Conservation (phyloP, 2,329 filamentous ascomycete species). For the Phyllosticta citribraziliensis region DNA sequence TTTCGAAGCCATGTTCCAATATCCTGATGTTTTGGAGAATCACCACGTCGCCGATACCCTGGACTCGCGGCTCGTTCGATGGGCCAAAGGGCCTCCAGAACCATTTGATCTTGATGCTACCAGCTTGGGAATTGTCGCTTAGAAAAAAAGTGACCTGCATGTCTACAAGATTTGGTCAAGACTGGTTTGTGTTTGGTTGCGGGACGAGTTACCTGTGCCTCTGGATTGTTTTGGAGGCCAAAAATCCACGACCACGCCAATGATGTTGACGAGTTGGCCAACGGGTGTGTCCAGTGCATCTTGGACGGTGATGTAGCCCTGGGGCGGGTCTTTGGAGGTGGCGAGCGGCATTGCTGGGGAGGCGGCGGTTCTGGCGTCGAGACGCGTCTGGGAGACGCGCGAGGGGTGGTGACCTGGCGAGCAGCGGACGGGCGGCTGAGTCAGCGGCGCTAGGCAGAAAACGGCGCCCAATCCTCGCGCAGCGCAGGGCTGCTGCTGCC, state of each 20-base stretch:
- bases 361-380: background rate
- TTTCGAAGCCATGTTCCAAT: background rate
- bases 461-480: constrained; percentile 8
- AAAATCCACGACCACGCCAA: constrained; percentile 2
- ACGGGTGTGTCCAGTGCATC: background rate
- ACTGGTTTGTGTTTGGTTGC: background rate
- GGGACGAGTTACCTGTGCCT: background rate
- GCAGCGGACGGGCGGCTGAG: background rate
- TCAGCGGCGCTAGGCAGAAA: constrained; percentile 8
- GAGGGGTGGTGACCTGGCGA: background rate
- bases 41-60: constrained; percentile 51
- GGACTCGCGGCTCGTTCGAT: constrained; percentile 33
- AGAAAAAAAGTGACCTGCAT: background rate
- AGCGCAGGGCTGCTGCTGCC: constrained; percentile 7
- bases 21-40: constrained; percentile 40
- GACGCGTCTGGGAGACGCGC: background rate
- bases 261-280: background rate
- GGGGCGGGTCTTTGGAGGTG: background rate
- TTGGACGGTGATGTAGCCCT: background rate
- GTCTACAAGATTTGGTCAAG: background rate
- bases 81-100: background rate
- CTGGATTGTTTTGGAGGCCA: background rate
- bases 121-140: constrained; percentile 15
- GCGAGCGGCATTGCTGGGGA: constrained; percentile 1
- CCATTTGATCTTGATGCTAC: background rate